A percentile compares a stretch with the other conserved stretches of the same genome.
phyloP scores from a whole-genome alignment of 208 protist species.

The Trypanosoma boissoni region DNA sequence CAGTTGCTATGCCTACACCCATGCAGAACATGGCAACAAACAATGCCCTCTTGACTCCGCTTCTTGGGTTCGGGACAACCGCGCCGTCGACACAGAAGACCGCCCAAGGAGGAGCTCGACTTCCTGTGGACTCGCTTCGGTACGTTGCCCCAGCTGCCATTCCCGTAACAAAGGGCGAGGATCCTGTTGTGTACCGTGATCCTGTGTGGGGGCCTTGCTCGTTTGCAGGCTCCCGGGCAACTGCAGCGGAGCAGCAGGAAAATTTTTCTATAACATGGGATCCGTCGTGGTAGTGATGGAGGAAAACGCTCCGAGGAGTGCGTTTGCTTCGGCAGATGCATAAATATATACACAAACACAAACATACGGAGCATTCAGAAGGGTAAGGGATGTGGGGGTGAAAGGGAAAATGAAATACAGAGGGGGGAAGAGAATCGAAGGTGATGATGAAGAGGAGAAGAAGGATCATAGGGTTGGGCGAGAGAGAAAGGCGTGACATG shows the following conservation, averaged over 20 bases:
- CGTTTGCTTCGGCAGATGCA: too few species aligned
- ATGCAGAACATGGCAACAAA: constrained; percentile 36
- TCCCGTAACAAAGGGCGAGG: constrained; percentile 11
- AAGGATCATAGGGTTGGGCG: neutral
- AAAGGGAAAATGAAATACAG: neutral
- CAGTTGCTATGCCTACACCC: constrained; percentile 12
- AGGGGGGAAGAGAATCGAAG: neutral
- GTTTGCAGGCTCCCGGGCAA: neutral
- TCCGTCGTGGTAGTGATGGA: too few species aligned
- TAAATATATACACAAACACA: too few species aligned
- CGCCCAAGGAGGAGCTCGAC: neutral
- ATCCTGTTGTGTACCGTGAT: constrained; percentile 23
- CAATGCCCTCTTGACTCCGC: constrained; percentile 30
- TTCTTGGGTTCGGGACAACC: constrained; percentile 19
- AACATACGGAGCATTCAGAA: too few species aligned
- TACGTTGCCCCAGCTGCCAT: constrained; percentile 1
- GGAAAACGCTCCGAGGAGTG: constrained; percentile 1
- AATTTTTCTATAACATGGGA: constrained; percentile 15
- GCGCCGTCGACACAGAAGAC: neutral
- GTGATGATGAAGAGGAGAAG: neutral
- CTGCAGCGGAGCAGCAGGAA: constrained; percentile 11
- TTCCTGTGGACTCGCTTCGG: constrained; percentile 8
- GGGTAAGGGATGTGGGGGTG: too few species aligned
- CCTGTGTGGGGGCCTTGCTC: constrained; percentile 23
- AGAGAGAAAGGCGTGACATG: neutral